Percentiles rank a stretch among this genome's conserved stretches.
These are phyloP conservation scores for Talaromyces sp. DNA, from an alignment of 2,329 filamentous ascomycete species.

Conservation along the genomic window DNA sequence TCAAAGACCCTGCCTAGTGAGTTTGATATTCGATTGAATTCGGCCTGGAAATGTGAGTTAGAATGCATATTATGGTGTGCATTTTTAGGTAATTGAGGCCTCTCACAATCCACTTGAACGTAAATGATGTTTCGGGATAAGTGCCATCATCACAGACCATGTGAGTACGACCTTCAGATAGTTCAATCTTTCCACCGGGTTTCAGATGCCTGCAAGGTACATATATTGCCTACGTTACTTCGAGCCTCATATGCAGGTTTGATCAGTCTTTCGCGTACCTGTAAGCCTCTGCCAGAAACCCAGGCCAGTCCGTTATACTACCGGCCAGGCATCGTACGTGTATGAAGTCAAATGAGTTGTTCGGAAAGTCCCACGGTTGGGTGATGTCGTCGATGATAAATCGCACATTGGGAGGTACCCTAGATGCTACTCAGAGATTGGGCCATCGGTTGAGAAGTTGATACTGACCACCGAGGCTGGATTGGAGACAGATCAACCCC, in stretches of 20 bases:
- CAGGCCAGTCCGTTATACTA: slow-evolving; percentile 27
- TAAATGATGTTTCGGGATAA: slow-evolving; percentile 21
- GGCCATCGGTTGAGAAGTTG: not conserved
- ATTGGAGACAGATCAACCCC: slow-evolving; percentile 53
- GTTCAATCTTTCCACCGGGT: slow-evolving; percentile 33
- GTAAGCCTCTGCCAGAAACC: slow-evolving; percentile 24
- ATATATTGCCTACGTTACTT: not conserved
- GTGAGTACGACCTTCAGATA: slow-evolving; percentile 25
- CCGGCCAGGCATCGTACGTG: slow-evolving; percentile 28
- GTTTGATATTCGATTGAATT: slow-evolving; percentile 41
- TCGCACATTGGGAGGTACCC: slow-evolving; percentile 32
- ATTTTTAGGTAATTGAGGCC: not conserved
- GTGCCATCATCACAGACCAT: slow-evolving; percentile 31
- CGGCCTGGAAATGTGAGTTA: slow-evolving; percentile 14
- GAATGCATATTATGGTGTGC: not conserved
- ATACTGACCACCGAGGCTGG: slow-evolving; percentile 42
- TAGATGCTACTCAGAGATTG: slow-evolving; percentile 10
- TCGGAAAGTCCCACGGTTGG: slow-evolving; percentile 27
- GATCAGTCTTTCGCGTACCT: slow-evolving; percentile 18
- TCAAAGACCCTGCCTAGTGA: slow-evolving; percentile 25
- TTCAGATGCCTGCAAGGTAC: slow-evolving; percentile 29
- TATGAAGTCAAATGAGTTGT: slow-evolving; percentile 33
- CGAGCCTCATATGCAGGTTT: not conserved
- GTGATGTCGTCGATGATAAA: slow-evolving; percentile 35
- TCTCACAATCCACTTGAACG: slow-evolving; percentile 21